A percentile compares a stretch with the other conserved stretches of the same genome.
These are phyloP conservation scores for Phlebiopsis flavidoalba DNA, from an alignment of 768 basidiomycete species.

Conservation along the genomic window DNA sequence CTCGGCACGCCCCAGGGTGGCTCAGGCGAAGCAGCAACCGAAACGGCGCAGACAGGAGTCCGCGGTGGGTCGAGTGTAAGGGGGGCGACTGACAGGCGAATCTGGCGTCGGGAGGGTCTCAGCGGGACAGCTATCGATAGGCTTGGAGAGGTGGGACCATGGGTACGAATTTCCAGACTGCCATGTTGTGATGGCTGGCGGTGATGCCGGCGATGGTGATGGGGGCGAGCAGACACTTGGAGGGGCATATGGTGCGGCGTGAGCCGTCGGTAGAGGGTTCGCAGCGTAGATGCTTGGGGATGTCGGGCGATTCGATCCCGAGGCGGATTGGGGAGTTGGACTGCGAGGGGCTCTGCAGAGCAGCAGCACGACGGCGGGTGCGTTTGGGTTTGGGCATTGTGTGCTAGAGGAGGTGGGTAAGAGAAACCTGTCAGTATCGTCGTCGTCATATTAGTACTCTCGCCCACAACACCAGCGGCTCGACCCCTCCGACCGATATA, in stretches of 20 bases:
- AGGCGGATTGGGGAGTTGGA: not conserved
- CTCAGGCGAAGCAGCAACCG: not conserved
- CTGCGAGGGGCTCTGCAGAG: not conserved
- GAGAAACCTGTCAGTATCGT: not conserved
- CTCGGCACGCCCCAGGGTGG: not conserved
- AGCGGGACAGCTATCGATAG: not conserved
- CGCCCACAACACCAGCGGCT: not conserved
- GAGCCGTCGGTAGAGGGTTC: not conserved
- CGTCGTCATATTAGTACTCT: constrained; percentile 1
- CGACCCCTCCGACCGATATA: not conserved
- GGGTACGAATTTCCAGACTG: not conserved
- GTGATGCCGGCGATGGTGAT: not conserved
- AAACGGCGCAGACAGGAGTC: not conserved
- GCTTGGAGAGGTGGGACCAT: not conserved
- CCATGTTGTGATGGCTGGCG: not conserved
- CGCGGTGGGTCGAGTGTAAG: not conserved
- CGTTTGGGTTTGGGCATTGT: not conserved
- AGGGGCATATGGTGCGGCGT: not conserved
- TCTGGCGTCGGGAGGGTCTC: not conserved
- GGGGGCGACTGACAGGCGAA: not conserved
- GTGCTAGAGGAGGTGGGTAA: not conserved
- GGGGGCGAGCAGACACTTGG: not conserved
- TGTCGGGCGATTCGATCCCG: not conserved
- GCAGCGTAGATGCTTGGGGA: not conserved
- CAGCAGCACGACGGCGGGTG: not conserved